Percentiles rank a stretch among this genome's conserved stretches.
phyloP scores from a whole-genome alignment of 1,284 basidiomycete genomes.

The Phellopilus nigrolimitatus region DNA sequence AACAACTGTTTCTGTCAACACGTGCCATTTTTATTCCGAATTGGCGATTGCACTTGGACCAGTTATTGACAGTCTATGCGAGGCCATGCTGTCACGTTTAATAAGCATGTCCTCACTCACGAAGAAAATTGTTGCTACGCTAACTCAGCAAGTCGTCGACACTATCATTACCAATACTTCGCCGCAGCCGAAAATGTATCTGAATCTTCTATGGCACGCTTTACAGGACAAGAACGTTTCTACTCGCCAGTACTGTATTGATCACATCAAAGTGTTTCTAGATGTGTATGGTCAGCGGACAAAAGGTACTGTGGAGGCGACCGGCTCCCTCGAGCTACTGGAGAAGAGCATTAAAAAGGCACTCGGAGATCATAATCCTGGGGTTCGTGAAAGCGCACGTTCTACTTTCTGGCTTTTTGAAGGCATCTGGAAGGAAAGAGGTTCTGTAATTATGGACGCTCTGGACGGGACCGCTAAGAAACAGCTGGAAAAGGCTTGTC shows the following conservation, averaged over 20 bases:
- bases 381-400: conserved; percentile 74
- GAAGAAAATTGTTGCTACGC: conserved; percentile 91
- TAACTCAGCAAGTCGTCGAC: conserved; percentile 73
- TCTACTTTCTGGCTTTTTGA: conserved; percentile 81
- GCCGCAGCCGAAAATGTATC: conserved; percentile 62
- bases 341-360: conserved; percentile 71
- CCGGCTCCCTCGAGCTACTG: conserved; percentile 62
- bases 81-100: conserved; percentile 69
- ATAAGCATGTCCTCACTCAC: conserved; percentile 88
- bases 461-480: conserved; percentile 74
- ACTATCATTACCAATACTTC: conserved; percentile 70
- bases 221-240: conserved; percentile 86
- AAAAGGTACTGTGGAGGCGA: conserved; percentile 58
- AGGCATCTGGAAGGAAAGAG: conserved; percentile 69
- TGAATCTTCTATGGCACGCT: conserved; percentile 69
- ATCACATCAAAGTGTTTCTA: conserved; percentile 71
- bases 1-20: conserved; percentile 84
- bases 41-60: conserved; percentile 68
- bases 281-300: conserved; percentile 63
- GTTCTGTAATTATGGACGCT: conserved; percentile 53
- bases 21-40: conserved; percentile 77
- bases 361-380: conserved; percentile 75
- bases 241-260: conserved; percentile 63
- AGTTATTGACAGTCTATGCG: conserved; percentile 73
- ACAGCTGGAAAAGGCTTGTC: conserved; percentile 82